phyloP scores from a whole-genome alignment of 148 eudicot species.

The Vaccinium corymbosum region DNA sequence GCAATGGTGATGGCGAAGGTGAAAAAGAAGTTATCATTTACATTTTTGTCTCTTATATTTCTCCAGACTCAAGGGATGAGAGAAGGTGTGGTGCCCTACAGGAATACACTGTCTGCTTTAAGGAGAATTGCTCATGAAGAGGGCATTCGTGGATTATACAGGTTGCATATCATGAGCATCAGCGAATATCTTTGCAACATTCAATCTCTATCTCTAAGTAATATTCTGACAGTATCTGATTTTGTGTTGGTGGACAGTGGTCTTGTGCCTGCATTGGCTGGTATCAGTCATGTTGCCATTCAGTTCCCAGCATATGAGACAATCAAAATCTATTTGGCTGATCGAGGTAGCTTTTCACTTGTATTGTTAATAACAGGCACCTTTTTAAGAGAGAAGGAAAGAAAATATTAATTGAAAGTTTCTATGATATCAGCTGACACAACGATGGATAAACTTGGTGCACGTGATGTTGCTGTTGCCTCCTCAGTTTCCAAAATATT shows the following conservation, averaged over 20 bases:
- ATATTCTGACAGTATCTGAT: constrained; percentile 13
- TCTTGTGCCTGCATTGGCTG: constrained; percentile 92
- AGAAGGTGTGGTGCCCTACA: constrained; percentile 62
- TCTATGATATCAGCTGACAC: constrained; percentile 50
- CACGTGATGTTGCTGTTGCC: constrained; percentile 82
- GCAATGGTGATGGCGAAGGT: not conserved
- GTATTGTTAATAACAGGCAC: constrained; percentile 1
- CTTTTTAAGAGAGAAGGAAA: not conserved
- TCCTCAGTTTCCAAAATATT: constrained; percentile 92
- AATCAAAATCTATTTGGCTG: constrained; percentile 76
- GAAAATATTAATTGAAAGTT: not conserved
- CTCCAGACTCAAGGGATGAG: constrained; percentile 92
- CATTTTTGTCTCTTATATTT: constrained; percentile 12
- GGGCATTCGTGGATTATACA: constrained; percentile 93
- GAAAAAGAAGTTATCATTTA: not conserved
- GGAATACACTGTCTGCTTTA: constrained; percentile 77
- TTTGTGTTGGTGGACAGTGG: constrained; percentile 51
- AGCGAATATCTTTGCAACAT: not conserved
- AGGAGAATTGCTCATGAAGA: constrained; percentile 74
- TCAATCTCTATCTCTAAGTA: not conserved
- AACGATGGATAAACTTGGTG: constrained; percentile 60
- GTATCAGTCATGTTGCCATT: constrained; percentile 92
- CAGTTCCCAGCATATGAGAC: constrained; percentile 90
- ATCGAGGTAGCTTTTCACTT: constrained; percentile 41
- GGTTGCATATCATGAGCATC: constrained; percentile 37